Evolutionary conservation across 2,329 filamentous ascomycete species (phyloP), one percentile per base, ranked within the genome.

Genomic region (Capronia americana): DNA sequence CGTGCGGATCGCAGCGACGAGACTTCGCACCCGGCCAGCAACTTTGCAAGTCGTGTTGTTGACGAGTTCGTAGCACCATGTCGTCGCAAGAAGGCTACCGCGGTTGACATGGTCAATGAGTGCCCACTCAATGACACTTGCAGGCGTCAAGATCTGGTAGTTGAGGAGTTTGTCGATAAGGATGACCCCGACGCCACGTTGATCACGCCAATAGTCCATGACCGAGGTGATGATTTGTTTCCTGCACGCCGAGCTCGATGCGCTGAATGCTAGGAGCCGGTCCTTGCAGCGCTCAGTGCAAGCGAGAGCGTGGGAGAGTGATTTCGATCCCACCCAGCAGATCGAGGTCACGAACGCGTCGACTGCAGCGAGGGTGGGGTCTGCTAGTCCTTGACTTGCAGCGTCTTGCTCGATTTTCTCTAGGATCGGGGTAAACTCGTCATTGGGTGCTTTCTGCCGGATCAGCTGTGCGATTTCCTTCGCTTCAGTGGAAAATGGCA

Each of bases 131-230:
- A 97, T 86, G 30, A 99, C 93, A 17, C 89, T 90, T 64, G 88
- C 83, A 0, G 95, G 95, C 8, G 90, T 93, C 41, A 99, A 85
- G 73, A 99, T 97, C 14, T 92, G 93, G 81, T 97, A 99, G 81
- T 98, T 99, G 73, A 99, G 89, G 4, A 99, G 86, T 79, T 98
- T 98, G 82, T 98, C 94, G 65, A 98, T 86, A 73, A 99, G 96
- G 73, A 91, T 92, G 72, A 98, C 87, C 2, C 93, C 95, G 51
- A 96, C 90, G 66, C 95, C 95, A 0, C 94, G 93, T 74, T 99
- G 94, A 34, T 94, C 90, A 55, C 87, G 86, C 95, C 95, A 99
- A 82, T 97, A 99, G 48, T 89, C 85, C 82, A 97, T 92, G 46
- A 98, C 93, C 4, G 92, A 92, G 4, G 90, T 87, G 72, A 98